Evolutionary conservation across 2,329 filamentous ascomycete species (phyloP).

Genomic region (Atkinsonella hypoxylon): DNA sequence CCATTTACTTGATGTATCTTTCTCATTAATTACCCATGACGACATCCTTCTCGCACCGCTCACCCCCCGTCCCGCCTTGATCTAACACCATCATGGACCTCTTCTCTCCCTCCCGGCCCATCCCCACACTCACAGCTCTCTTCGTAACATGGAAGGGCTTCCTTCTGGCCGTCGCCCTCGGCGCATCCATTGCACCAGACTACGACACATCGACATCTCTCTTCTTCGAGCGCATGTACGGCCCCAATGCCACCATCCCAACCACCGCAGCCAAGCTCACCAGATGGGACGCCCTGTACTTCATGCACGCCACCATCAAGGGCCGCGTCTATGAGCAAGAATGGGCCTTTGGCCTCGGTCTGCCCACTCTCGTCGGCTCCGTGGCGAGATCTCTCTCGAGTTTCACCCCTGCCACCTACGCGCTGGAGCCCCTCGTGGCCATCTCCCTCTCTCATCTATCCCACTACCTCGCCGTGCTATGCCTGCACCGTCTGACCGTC

Average conservation of each 20-base stretch:
- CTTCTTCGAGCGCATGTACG: slow-evolving; percentile 25
- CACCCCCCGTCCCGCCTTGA: no score
- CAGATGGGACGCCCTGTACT: slow-evolving; percentile 77
- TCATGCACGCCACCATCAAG: slow-evolving; percentile 45
- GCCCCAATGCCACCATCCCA: slow-evolving; percentile 26
- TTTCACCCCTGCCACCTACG: slow-evolving; percentile 10
- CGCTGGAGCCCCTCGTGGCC: slow-evolving; percentile 39
- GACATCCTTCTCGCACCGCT: no score
- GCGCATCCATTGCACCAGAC: slow-evolving; percentile 39
- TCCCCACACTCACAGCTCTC: slow-evolving; percentile 11
- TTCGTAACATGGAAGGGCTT: slow-evolving; percentile 57
- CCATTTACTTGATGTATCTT: no score
- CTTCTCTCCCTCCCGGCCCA: slow-evolving; percentile 1
- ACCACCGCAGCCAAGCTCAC: slow-evolving; percentile 45
- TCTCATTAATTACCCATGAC: no score
- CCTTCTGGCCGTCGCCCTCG: slow-evolving; percentile 48
- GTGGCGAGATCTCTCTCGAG: slow-evolving; percentile 16
- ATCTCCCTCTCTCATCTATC: slow-evolving; percentile 58
- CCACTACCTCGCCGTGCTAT: slow-evolving; percentile 64
- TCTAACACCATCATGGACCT: background rate
- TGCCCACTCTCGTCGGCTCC: slow-evolving; percentile 31
- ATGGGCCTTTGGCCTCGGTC: slow-evolving; percentile 60
- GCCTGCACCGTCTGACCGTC: slow-evolving; percentile 55
- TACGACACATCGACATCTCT: slow-evolving; percentile 69
- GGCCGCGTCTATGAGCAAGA: slow-evolving; percentile 70